Percentiles rank a stretch among this genome's conserved stretches.
Evolutionary conservation across 345 rosid species (phyloP).

Genomic region (Mangifera indica): DNA sequence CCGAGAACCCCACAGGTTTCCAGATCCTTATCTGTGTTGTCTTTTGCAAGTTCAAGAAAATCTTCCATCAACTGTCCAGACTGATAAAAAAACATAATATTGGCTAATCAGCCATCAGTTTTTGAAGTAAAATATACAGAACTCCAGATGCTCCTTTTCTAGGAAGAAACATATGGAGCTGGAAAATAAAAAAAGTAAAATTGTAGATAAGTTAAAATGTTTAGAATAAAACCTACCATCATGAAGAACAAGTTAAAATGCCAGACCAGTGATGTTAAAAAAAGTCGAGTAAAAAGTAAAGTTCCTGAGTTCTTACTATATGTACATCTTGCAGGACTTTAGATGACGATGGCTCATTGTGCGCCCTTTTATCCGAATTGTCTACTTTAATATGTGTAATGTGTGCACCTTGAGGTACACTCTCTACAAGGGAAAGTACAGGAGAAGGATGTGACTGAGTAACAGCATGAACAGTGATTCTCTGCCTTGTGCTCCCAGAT

Average conservation of each 20-base stretch:
- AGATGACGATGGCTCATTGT: slow-evolving; percentile 31
- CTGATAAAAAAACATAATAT: slow-evolving; percentile 27
- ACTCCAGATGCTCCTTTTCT: not conserved
- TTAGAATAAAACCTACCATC: not conserved
- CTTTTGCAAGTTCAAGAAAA: slow-evolving; percentile 81
- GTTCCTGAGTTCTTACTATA: slow-evolving; percentile 50
- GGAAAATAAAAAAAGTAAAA: not conserved
- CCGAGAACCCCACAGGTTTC: slow-evolving; percentile 92
- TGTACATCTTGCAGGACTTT: slow-evolving; percentile 62
- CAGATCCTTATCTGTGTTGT: slow-evolving; percentile 79
- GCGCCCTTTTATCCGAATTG: slow-evolving; percentile 28
- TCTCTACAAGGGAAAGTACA: slow-evolving; percentile 52
- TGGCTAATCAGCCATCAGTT: slow-evolving; percentile 13
- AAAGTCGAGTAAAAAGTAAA: not conserved
- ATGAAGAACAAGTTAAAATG: not conserved
- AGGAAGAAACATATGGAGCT: not conserved
- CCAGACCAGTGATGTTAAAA: not conserved
- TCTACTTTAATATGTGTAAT: slow-evolving; percentile 46
- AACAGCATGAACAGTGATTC: slow-evolving; percentile 36
- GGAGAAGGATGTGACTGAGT: slow-evolving; percentile 67
- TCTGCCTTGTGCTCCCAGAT: slow-evolving; percentile 11
- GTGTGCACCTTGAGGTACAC: slow-evolving; percentile 40
- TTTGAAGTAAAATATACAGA: not conserved
- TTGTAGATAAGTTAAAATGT: not conserved
- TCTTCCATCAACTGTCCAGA: slow-evolving; percentile 73